Evolutionary conservation across 352 stramenopile genomes (phyloP).

Genomic region (Phytophthora melonis): DNA sequence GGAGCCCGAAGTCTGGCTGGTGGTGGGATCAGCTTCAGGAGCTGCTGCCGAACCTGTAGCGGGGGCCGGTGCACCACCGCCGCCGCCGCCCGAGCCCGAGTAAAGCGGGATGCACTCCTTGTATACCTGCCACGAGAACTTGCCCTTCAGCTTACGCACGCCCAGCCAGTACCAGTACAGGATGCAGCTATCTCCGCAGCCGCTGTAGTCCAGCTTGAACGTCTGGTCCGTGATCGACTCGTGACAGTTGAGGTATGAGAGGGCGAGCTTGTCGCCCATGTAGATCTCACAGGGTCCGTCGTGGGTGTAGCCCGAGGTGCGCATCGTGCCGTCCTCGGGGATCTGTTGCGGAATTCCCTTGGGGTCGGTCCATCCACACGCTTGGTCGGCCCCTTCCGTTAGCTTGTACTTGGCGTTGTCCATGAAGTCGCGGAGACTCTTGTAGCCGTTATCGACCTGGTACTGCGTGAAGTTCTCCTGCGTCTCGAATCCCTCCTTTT

Average conservation of each 20-base stretch:
- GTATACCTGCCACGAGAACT: slow-evolving; percentile 56
- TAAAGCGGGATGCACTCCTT: slow-evolving; percentile 50
- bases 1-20: background rate
- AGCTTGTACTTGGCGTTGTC: slow-evolving; percentile 42
- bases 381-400: slow-evolving; percentile 31
- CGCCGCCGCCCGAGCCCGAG: slow-evolving; percentile 5
- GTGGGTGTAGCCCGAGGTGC: slow-evolving; percentile 58
- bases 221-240: slow-evolving; percentile 38
- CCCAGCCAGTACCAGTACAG: slow-evolving; percentile 52
- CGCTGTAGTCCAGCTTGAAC: slow-evolving; percentile 39
- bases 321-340: slow-evolving; percentile 36
- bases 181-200: slow-evolving; percentile 39
- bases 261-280: slow-evolving; percentile 40
- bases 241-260: slow-evolving; percentile 43
- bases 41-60: slow-evolving; percentile 19
- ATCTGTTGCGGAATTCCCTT: slow-evolving; percentile 44
- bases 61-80: background rate
- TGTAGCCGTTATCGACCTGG: slow-evolving; percentile 43
- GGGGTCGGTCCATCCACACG: slow-evolving; percentile 40
- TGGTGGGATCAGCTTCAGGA: slow-evolving; percentile 15
- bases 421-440: slow-evolving; percentile 54
- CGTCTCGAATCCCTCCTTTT: slow-evolving; percentile 49
- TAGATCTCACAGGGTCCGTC: slow-evolving; percentile 55
- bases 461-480: slow-evolving; percentile 49
- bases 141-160: slow-evolving; percentile 38